Percentiles rank a stretch among this genome's conserved stretches.
Conservation (phyloP, 352 stramenopile genomes). For the Phytopythium kandeliae region DNA sequence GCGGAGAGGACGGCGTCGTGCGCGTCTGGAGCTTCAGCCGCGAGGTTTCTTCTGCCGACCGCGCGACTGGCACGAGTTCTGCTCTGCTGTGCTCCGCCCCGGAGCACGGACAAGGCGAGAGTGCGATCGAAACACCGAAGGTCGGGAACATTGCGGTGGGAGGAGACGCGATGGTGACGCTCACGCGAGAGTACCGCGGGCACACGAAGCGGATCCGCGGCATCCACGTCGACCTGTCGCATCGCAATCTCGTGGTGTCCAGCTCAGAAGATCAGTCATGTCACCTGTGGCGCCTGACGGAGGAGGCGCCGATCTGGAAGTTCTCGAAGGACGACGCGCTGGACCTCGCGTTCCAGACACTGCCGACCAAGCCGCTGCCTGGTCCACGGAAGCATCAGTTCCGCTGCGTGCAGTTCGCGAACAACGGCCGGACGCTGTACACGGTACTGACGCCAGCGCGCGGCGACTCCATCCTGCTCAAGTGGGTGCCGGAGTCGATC, state of each 20-base stretch:
- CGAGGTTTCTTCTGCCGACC: slow-evolving; percentile 44
- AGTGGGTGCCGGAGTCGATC: slow-evolving; percentile 70
- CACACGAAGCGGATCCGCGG: slow-evolving; percentile 80
- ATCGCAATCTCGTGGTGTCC: slow-evolving; percentile 72
- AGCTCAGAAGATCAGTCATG: slow-evolving; percentile 77
- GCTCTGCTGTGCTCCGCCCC: slow-evolving; percentile 22
- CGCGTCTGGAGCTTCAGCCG: slow-evolving; percentile 59
- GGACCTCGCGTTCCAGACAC: slow-evolving; percentile 46
- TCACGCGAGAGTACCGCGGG: slow-evolving; percentile 68
- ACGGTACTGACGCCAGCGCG: slow-evolving; percentile 71
- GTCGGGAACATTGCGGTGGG: slow-evolving; percentile 53
- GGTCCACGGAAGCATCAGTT: slow-evolving; percentile 73
- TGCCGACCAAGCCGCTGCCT: slow-evolving; percentile 32
- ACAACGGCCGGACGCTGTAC: slow-evolving; percentile 57
- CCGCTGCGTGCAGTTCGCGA: slow-evolving; percentile 70
- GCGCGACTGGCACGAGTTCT: slow-evolving; percentile 28
- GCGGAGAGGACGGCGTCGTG: slow-evolving; percentile 78
- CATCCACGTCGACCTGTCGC: slow-evolving; percentile 73
- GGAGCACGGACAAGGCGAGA: slow-evolving; percentile 14
- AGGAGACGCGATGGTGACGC: slow-evolving; percentile 40
- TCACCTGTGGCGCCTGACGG: slow-evolving; percentile 74
- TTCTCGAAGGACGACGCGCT: slow-evolving; percentile 78
- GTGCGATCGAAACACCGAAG: slow-evolving; percentile 28
- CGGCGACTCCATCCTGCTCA: slow-evolving; percentile 75
- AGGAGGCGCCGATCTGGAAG: slow-evolving; percentile 50